Evolutionary conservation across 2,329 filamentous ascomycete genomes (phyloP).

Genomic region (Monilinia polystroma): DNA sequence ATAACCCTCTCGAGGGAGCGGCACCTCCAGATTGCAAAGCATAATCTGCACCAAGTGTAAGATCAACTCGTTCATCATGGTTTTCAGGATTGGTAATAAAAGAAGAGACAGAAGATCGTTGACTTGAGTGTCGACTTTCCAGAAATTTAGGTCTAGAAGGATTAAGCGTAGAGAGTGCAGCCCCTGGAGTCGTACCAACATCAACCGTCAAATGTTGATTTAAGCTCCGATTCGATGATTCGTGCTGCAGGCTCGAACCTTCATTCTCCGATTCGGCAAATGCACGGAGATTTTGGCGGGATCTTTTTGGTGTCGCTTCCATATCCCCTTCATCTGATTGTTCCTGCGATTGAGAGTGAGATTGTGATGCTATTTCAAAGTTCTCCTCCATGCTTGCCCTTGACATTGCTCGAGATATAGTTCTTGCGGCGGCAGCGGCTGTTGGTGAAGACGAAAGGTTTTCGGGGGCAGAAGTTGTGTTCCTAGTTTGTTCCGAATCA

Average conservation of each 20-base stretch:
- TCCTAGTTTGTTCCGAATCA: slow-evolving; percentile 33
- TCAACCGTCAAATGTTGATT: slow-evolving; percentile 41
- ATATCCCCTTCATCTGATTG: slow-evolving; percentile 32
- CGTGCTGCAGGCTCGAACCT: slow-evolving; percentile 38
- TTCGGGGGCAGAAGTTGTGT: slow-evolving; percentile 53
- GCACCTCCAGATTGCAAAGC: slow-evolving; percentile 81
- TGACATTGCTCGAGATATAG: slow-evolving; percentile 53
- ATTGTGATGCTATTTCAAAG: slow-evolving; percentile 26
- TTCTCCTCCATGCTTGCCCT: slow-evolving; percentile 41
- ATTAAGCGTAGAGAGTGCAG: slow-evolving; percentile 43
- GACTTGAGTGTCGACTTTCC: slow-evolving; percentile 53
- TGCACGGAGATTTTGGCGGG: slow-evolving; percentile 23
- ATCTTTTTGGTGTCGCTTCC: slow-evolving; percentile 35
- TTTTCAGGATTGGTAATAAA: slow-evolving; percentile 54
- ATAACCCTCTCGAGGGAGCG: slow-evolving; percentile 54
- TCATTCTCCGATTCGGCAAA: slow-evolving; percentile 29
- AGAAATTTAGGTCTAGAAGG: slow-evolving; percentile 56
- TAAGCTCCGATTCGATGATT: slow-evolving; percentile 41
- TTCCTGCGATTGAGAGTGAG: slow-evolving; percentile 26
- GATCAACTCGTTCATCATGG: slow-evolving; percentile 61
- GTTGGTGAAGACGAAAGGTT: slow-evolving; percentile 57
- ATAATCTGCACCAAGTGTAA: slow-evolving; percentile 74
- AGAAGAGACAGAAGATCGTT: slow-evolving; percentile 61
- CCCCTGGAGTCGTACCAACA: slow-evolving; percentile 49
- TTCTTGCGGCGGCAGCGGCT: slow-evolving; percentile 54